phyloP scores from a whole-genome alignment of 2,329 filamentous ascomycete genomes.

The Dendrostoma leiphaemia region DNA sequence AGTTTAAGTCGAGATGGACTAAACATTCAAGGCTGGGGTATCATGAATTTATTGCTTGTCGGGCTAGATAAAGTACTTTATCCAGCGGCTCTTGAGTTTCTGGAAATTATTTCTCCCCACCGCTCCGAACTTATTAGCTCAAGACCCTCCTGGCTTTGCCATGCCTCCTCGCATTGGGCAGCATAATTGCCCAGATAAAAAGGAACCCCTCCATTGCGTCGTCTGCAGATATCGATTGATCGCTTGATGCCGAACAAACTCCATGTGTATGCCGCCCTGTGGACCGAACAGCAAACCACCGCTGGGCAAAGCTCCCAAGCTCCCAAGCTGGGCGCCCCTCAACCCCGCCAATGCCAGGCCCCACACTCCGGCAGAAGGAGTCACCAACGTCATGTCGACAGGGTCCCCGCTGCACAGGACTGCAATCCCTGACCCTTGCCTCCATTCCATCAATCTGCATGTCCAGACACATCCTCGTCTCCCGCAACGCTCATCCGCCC shows the following conservation, averaged over 20 bases:
- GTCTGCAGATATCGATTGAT: too few relatives aligned
- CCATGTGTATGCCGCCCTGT: slow-evolving; percentile 17
- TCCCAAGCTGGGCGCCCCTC: not conserved
- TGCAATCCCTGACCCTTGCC: not conserved
- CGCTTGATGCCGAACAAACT: slow-evolving; percentile 21
- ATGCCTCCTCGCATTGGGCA: too few relatives aligned
- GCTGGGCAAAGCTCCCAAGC: too few relatives aligned
- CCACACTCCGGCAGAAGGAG: not conserved
- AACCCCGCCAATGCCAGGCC: too few relatives aligned
- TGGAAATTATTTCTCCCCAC: not conserved
- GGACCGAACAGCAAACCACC: too few relatives aligned
- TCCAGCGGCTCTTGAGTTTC: too few relatives aligned
- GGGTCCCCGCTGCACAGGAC: not conserved
- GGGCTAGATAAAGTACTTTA: not conserved
- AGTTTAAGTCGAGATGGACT: not conserved
- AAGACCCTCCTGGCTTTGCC: not conserved
- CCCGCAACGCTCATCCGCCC: too few relatives aligned
- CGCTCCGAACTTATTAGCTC: not conserved
- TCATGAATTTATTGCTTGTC: not conserved
- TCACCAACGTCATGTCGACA: slow-evolving; percentile 5
- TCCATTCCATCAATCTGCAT: not conserved
- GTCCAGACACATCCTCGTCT: slow-evolving; percentile 32
- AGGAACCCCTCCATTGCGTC: too few relatives aligned
- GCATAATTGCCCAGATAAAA: too few relatives aligned
- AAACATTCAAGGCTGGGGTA: not conserved